Base-by-base conservation (phyloP, 2,329 filamentous ascomycete genomes). In the Phyllachora maydis region DNA sequence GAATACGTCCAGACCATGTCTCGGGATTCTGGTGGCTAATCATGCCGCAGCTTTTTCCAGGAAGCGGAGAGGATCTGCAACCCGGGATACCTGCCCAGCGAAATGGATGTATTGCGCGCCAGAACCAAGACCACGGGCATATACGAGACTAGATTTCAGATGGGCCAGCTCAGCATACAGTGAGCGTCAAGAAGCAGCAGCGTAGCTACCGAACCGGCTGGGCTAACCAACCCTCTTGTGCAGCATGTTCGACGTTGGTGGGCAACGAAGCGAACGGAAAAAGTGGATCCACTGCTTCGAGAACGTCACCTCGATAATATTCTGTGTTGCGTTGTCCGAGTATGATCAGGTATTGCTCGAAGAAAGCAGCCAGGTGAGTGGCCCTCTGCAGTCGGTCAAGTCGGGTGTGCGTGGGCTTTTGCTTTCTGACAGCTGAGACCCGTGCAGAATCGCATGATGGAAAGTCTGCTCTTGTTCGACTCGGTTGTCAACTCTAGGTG, bases 281-380 rank as follows among this genome's bases (percentile, higher is more conserved):
- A 98, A 98, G 56, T 98, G 88, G 88, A 98, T 98, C 43, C 88
- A 98, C 53, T 98, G 88, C 55, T 98, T 98, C 48, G 88, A 98
- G 49, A 95, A 95, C 39, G 88, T 98, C 39, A 98, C 88, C 20
- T 95, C 88, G 4, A 98, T 98, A 48, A 98, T 98, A 36, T 98
- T 98, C 52, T 98, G 88, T 43, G 88, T 98, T 31, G 88, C 88
- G 10, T 55, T 98, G 37, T 95, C 83, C 54, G 88, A 98, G 51
- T 98, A 98, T 46, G 88, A 98, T 42, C 88, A 98, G 52, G 85
- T 93, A 4, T 57, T 98, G 25, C 59, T 98, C 19, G 88, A 98
- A 51, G 88, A 95, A 51, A 91, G 79, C 50, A 93, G 85, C 43
- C 88, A 95, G 61, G 83, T 88, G 65, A 36, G n/a, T n/a, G n/a